Evolutionary conservation across 176 grass and related monocot genomes (phyloP).

Genomic region (Triticum timopheevii): DNA sequence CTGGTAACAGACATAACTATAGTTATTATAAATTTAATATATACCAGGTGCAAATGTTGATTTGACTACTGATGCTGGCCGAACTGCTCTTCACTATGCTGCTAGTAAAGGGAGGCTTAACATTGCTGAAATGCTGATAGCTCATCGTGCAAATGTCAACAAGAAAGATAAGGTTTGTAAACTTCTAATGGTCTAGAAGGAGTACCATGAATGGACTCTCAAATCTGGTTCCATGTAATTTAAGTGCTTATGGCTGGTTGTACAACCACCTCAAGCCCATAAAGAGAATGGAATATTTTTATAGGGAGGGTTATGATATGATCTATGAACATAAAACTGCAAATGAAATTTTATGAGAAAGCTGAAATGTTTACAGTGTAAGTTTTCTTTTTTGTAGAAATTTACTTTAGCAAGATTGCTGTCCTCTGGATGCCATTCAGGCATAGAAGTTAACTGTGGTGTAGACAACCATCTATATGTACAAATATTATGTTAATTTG

Average conservation of each 20-base stretch:
- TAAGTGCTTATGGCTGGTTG: neutral
- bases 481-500: neutral
- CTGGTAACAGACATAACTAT: neutral
- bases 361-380: neutral
- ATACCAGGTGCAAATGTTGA: slow-evolving; percentile 73
- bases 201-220: neutral
- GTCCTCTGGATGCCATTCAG: neutral
- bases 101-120: slow-evolving; percentile 75
- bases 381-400: neutral
- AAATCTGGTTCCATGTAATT: neutral
- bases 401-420: neutral
- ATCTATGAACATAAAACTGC: neutral
- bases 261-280: neutral
- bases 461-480: neutral
- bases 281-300: neutral
- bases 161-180: slow-evolving; percentile 86
- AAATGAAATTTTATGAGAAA: neutral
- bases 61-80: slow-evolving; percentile 77
- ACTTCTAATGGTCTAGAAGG: slow-evolving; percentile 18
- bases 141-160: slow-evolving; percentile 73
- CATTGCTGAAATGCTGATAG: slow-evolving; percentile 73
- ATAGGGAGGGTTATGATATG: neutral
- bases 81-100: slow-evolving; percentile 97
- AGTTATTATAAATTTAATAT: slow-evolving; percentile 27
- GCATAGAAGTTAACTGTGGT: neutral